Evolutionary conservation across 495 filamentous ascomycete species (phyloP).

Genomic region (Haplographium delicatum): DNA sequence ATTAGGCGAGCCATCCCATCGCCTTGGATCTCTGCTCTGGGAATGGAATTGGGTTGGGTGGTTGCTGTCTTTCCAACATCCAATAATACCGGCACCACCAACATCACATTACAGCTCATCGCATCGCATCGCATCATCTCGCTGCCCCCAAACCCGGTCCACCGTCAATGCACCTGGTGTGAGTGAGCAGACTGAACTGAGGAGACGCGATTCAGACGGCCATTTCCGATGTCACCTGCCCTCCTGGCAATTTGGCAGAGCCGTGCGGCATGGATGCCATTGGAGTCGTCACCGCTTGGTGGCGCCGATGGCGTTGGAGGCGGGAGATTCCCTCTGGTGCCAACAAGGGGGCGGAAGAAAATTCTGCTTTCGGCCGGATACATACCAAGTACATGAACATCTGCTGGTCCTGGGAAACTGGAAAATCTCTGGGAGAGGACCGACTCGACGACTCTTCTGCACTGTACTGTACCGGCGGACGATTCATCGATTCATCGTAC

Average conservation of each 20-base stretch:
- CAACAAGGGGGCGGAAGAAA: not conserved
- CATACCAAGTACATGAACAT: not conserved
- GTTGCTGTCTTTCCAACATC: not conserved
- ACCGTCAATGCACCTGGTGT: no score
- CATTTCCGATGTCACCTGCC: constrained; percentile 22
- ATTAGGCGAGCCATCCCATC: constrained; percentile 2
- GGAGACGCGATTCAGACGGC: no score
- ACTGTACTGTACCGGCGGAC: no score
- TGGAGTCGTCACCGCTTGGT: constrained; percentile 3
- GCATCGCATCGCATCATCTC: no score
- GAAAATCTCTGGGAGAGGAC: no score
- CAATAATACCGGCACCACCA: not conserved
- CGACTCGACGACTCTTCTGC: no score
- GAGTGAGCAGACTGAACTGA: no score
- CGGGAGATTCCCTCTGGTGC: not conserved
- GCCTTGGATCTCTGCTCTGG: constrained; percentile 9
- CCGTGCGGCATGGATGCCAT: not conserved
- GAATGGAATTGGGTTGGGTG: not conserved
- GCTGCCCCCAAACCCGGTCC: no score
- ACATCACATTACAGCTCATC: no score
- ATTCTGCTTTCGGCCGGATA: constrained; percentile 14
- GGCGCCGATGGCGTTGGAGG: constrained; percentile 9
- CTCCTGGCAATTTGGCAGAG: constrained; percentile 1
- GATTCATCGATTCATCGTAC: no score
- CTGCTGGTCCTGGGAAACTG: no score